Base-by-base conservation (phyloP, 495 filamentous ascomycete species). In the Hypoxylon lenormandii region DNA sequence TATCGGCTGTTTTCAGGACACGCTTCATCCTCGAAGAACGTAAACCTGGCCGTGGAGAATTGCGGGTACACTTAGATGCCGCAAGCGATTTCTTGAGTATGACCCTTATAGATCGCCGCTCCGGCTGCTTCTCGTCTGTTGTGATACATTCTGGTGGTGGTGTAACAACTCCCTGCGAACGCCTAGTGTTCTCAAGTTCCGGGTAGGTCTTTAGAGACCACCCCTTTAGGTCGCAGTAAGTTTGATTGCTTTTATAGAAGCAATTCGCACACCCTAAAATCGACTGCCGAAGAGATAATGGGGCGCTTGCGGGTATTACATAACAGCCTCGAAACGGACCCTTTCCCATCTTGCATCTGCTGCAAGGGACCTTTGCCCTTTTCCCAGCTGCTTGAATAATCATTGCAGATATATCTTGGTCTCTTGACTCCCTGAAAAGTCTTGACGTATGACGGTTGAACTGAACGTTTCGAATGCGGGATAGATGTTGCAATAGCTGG, bases 261-360 rank as follows among this genome's bases (percentile, higher is more conserved):
- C 78, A 80, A 26, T 77, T 79, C 7, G 74, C 78, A 19, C 78
- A 80, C 8, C 57, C 18, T 3, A 70, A 12, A 5, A 79, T 40
- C 2, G 48, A 55, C 0, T 23, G 47, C 0, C 74, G 43, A 0
- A 68, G 30, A 3, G 13, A 43, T 0, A 23, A 23, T 0, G 59
- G 62, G 0, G 69, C 75, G 12, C 59, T 49, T 0, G 28, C 15
- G 0, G 75, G 71, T 8, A 80, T 60, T 59, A 78, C 68, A 19
- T 73, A 36, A 52, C 78, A 80, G 0, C 75, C 76, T 8, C 51
- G 28, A 42, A 76, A 80, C 0, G 72, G 75, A 0, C 77, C 77
- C 15, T 58, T 73, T 4, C 75, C 75, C 1, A 66, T 18, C 13
- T 19, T 16, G 47, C 77, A 78, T 15, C 23, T 70, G 5, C 19